Conservation (phyloP, 352 stramenopile genomes). For the Aphanomyces euteiches region DNA sequence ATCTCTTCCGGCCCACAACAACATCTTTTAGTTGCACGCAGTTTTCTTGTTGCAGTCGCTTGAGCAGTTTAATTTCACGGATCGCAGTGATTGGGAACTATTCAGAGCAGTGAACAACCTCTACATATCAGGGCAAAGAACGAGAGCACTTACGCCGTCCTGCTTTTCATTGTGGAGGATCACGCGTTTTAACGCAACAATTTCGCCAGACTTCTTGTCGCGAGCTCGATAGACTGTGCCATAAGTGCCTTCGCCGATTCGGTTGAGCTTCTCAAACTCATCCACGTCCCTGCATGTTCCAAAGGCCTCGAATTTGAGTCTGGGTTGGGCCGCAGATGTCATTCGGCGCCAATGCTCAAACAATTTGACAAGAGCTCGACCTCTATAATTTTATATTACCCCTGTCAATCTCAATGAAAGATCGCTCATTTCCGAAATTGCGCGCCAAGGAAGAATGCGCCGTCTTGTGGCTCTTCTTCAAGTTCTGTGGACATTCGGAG, state of each 20-base stretch:
- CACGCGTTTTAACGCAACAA: constrained; percentile 90
- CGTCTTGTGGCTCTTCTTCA: too few species aligned
- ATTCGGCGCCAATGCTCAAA: too few species aligned
- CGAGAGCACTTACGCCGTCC: constrained; percentile 63
- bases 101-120: background rate
- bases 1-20: constrained; percentile 61
- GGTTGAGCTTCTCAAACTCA: constrained; percentile 71
- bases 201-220: constrained; percentile 53
- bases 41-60: constrained; percentile 63
- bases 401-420: too few species aligned
- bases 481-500: too few species aligned
- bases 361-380: too few species aligned
- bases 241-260: constrained; percentile 80
- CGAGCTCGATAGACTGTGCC: constrained; percentile 87
- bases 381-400: too few species aligned
- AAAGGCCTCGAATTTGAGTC: constrained; percentile 41
- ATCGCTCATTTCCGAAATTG: too few species aligned
- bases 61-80: constrained; percentile 70
- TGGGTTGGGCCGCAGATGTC: too few species aligned
- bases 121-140: background rate
- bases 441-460: too few species aligned
- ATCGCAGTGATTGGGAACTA: constrained; percentile 78
- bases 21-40: constrained; percentile 71
- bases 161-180: constrained; percentile 87
- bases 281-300: constrained; percentile 54